These are phyloP conservation scores for Penicillium waksmanii DNA, from an alignment of 495 filamentous ascomycete genomes.

Conservation along the genomic window DNA sequence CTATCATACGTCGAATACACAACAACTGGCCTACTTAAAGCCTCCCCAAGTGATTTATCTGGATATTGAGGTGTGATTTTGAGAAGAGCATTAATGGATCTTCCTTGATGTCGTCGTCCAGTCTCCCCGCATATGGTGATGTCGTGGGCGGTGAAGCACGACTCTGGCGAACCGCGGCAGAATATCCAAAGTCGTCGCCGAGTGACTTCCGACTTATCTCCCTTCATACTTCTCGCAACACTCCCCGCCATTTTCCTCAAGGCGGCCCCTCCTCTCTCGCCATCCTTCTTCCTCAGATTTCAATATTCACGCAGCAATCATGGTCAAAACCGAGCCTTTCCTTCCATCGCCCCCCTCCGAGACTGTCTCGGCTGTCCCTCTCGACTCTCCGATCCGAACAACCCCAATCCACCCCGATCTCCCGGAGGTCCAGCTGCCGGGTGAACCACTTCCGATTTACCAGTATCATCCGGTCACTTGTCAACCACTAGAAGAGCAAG, in stretches of 20 bases:
- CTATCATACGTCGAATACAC: constrained; percentile 4
- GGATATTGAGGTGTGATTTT: constrained; percentile 1
- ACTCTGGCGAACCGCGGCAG: constrained; percentile 10
- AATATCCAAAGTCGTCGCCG: constrained; percentile 14
- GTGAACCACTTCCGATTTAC: constrained; percentile 34
- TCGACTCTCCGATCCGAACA: constrained; percentile 43
- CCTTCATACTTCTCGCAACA: constrained; percentile 3
- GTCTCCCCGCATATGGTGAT: constrained; percentile 22
- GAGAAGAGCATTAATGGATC: constrained; percentile 12
- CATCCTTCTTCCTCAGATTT: not conserved
- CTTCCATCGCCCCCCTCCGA: constrained; percentile 44
- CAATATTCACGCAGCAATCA: constrained; percentile 6
- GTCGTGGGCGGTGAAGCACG: constrained; percentile 15
- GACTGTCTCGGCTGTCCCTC: constrained; percentile 28
- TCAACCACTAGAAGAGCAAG: constrained; percentile 33
- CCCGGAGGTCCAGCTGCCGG: constrained; percentile 44
- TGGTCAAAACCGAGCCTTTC: constrained; percentile 29
- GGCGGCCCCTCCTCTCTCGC: not conserved
- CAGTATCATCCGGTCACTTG: constrained; percentile 48
- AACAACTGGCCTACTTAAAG: constrained; percentile 17
- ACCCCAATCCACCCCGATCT: constrained; percentile 47
- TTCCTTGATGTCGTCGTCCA: not conserved
- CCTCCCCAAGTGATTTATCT: constrained; percentile 13
- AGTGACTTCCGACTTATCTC: not conserved
- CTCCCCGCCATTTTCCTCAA: not conserved